Conservation (phyloP, 441 rosid species). For the Gossypium laxum region DNA sequence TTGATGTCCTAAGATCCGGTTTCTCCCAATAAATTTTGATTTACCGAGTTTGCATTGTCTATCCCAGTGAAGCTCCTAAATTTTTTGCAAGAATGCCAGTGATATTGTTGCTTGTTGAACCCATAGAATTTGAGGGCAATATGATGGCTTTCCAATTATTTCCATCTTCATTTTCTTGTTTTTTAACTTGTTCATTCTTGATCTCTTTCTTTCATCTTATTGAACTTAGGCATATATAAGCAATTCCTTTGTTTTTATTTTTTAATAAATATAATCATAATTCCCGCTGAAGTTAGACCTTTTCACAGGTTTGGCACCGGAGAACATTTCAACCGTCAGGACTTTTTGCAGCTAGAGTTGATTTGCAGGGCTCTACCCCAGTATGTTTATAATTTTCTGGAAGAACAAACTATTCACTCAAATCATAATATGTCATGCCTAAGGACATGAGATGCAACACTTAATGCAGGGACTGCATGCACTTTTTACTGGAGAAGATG, state of each 20-base stretch:
- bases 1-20: not conserved
- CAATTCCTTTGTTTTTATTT: not conserved
- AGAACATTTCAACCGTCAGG: slow-evolving; percentile 93
- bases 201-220: slow-evolving; percentile 3
- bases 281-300: slow-evolving; percentile 17
- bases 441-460: slow-evolving; percentile 9
- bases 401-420: slow-evolving; percentile 3
- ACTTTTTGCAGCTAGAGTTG: slow-evolving; percentile 92
- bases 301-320: slow-evolving; percentile 79
- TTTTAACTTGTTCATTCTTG: not conserved
- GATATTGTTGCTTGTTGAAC: not conserved
- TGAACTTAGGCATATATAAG: slow-evolving; percentile 7
- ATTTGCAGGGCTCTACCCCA: slow-evolving; percentile 77
- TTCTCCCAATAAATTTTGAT: slow-evolving; percentile 2
- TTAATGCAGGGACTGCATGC: slow-evolving; percentile 77
- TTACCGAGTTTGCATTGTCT: not conserved
- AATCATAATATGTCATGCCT: slow-evolving; percentile 10
- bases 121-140: not conserved
- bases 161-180: not conserved
- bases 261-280: not conserved
- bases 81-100: not conserved
- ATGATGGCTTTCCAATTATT: not conserved
- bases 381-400: slow-evolving; percentile 35
- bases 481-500: slow-evolving; percentile 85
- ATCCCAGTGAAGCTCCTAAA: not conserved